Evolutionary conservation across 2,329 filamentous ascomycete species (phyloP).

Genomic region (Stagonosporopsis vannaccii): DNA sequence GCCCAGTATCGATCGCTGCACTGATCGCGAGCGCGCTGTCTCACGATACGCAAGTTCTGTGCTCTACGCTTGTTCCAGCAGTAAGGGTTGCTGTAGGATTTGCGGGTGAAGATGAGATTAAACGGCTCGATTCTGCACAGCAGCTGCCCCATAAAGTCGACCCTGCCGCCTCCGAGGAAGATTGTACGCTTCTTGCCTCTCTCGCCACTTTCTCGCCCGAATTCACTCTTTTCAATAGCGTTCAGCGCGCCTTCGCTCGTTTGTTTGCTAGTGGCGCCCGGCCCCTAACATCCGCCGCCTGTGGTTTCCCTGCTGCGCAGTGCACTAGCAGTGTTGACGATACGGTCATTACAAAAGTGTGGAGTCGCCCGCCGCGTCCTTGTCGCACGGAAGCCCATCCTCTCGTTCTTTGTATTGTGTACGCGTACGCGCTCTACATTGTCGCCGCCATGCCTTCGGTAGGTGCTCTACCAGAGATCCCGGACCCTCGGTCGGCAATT

Average conservation of each 20-base stretch:
- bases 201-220: background rate
- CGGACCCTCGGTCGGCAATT: conserved; percentile 8
- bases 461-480: conserved; percentile 10
- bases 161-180: conserved; percentile 1
- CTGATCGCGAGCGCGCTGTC: background rate
- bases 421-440: conserved; percentile 11
- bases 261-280: conserved; percentile 11
- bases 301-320: conserved; percentile 11
- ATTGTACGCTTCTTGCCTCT: background rate
- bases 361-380: conserved; percentile 5
- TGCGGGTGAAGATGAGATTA: conserved; percentile 18
- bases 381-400: conserved; percentile 7
- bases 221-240: conserved; percentile 13
- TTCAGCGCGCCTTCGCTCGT: conserved; percentile 12
- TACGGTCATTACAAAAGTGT: conserved; percentile 10
- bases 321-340: conserved; percentile 17
- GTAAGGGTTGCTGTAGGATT: conserved; percentile 11
- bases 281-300: conserved; percentile 9
- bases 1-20: background rate
- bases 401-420: conserved; percentile 8
- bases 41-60: conserved; percentile 10
- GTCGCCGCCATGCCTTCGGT: conserved; percentile 20
- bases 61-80: background rate
- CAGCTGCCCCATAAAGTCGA: conserved; percentile 9
- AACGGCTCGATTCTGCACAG: conserved; percentile 4